Conservation (phyloP, 2,329 filamentous ascomycete species). For the Dactylellina cionopaga region DNA sequence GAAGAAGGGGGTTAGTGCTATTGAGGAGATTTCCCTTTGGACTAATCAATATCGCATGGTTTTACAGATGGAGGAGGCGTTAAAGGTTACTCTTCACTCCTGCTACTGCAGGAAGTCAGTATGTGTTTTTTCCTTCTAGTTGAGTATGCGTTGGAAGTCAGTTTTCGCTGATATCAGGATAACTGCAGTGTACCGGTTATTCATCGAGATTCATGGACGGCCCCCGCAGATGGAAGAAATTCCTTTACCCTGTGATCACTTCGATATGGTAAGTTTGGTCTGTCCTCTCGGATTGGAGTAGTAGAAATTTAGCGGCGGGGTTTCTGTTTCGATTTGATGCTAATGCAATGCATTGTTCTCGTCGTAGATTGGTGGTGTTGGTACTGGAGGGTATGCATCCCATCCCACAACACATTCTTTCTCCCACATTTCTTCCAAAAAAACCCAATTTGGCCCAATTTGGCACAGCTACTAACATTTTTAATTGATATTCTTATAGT, state of each 20-base stretch:
- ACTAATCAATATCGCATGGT: not conserved
- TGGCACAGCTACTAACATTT: not conserved
- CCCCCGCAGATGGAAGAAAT: constrained; percentile 51
- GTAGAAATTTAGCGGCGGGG: no score
- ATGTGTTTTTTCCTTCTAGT: constrained; percentile 7
- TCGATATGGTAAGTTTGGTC: constrained; percentile 41
- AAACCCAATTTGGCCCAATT: not conserved
- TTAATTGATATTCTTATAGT: not conserved
- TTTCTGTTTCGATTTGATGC: no score
- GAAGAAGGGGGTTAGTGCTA: not conserved
- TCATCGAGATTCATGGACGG: constrained; percentile 46
- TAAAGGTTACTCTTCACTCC: constrained; percentile 51
- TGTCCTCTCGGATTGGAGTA: not conserved
- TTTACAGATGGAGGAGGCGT: constrained; percentile 51
- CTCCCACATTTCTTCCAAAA: no score
- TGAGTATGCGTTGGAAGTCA: not conserved
- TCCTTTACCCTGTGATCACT: constrained; percentile 49
- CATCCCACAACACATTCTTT: constrained; percentile 28
- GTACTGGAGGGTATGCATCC: constrained; percentile 46
- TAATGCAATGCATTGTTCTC: constrained; percentile 14
- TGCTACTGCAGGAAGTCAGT: constrained; percentile 52
- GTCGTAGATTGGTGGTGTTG: constrained; percentile 51
- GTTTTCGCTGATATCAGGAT: constrained; percentile 17
- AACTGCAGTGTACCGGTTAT: constrained; percentile 44
- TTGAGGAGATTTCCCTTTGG: not conserved